Evolutionary conservation across 148 eudicot genomes (phyloP).

Genomic region (Heliosperma pusillum): DNA sequence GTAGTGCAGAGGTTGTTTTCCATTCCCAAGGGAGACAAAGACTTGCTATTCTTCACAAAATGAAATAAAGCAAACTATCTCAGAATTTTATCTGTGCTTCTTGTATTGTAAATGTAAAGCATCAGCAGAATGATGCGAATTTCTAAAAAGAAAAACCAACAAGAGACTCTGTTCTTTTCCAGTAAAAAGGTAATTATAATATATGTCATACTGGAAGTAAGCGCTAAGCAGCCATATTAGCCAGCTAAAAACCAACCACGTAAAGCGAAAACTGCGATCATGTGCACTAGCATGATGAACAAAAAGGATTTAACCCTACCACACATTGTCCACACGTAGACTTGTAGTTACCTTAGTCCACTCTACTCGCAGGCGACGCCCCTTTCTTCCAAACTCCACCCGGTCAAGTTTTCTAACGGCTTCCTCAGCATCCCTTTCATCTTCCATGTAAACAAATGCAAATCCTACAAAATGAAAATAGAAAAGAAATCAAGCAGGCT

Average conservation of each 20-base stretch:
- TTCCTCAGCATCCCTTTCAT: slow-evolving; percentile 77
- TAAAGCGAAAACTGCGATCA: neutral
- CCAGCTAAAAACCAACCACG: neutral
- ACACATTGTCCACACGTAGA: neutral
- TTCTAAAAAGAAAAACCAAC: too few species aligned
- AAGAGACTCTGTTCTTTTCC: too few species aligned
- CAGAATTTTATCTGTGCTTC: neutral
- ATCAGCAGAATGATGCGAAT: neutral
- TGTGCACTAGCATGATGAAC: neutral
- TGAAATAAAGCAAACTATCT: neutral
- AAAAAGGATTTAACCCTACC: neutral
- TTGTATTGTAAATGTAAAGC: neutral
- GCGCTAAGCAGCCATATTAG: neutral
- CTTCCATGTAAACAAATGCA: slow-evolving; percentile 86
- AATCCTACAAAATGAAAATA: slow-evolving; percentile 49
- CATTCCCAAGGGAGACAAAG: neutral
- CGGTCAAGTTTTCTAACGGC: slow-evolving; percentile 71
- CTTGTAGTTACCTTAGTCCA: slow-evolving; percentile 67
- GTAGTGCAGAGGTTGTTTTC: neutral
- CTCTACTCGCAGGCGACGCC: slow-evolving; percentile 75
- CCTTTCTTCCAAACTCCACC: slow-evolving; percentile 73
- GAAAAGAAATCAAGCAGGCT: slow-evolving; percentile 25
- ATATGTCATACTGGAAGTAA: neutral
- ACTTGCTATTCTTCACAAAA: neutral
- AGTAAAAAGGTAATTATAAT: neutral